Evolutionary conservation across 2,329 filamentous ascomycete species (phyloP).

Genomic region (Raffaelea arxii): DNA sequence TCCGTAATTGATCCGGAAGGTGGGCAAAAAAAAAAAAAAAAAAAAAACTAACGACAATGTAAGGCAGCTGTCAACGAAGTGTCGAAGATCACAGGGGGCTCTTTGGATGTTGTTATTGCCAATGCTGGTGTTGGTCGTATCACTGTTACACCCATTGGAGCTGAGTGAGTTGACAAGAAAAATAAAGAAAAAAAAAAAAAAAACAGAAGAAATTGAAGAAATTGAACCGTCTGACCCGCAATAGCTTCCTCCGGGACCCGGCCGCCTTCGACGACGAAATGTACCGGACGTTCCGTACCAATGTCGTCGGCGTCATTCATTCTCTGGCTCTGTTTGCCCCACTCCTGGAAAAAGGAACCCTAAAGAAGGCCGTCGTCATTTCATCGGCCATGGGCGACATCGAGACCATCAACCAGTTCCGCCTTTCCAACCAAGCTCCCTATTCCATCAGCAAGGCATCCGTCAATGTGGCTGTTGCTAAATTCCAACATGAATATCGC

Average conservation of each 20-base stretch:
- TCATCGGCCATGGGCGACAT: constrained; percentile 37
- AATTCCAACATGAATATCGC: constrained; percentile 39
- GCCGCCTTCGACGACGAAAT: constrained; percentile 26
- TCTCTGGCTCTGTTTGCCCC: constrained; percentile 44
- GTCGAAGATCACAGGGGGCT: constrained; percentile 24
- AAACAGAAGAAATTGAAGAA: background rate
- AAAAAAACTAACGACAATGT: background rate
- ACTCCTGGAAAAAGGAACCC: constrained; percentile 35
- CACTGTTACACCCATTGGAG: constrained; percentile 22
- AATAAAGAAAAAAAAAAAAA: background rate
- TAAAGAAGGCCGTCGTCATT: constrained; percentile 46
- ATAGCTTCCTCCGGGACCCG: constrained; percentile 18
- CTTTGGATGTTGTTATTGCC: constrained; percentile 41
- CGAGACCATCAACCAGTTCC: constrained; percentile 27
- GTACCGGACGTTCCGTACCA: constrained; percentile 28
- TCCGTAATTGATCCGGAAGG: background rate
- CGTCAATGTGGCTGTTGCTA: constrained; percentile 40
- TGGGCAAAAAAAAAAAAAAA: constrained; percentile 2
- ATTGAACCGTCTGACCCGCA: background rate
- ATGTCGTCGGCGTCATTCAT: constrained; percentile 42
- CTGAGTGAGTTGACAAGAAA: constrained; percentile 21
- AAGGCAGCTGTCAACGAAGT: constrained; percentile 17
- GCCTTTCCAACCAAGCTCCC: constrained; percentile 22
- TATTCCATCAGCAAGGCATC: constrained; percentile 44
- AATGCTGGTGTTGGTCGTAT: constrained; percentile 32